phyloP scores from a whole-genome alignment of 305 asterid species.

The Fraxinus dipetala region DNA sequence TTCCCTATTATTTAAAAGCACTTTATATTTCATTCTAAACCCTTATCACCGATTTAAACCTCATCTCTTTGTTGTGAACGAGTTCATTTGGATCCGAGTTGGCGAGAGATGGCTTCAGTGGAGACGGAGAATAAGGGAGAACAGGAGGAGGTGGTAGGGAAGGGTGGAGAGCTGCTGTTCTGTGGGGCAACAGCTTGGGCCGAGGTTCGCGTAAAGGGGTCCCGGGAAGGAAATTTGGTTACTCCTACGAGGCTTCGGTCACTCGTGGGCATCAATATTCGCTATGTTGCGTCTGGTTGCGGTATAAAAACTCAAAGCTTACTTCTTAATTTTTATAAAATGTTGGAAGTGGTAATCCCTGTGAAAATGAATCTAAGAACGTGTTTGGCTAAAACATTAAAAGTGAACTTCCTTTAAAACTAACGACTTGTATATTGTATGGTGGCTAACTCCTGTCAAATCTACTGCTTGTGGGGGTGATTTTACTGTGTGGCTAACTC shows the following conservation, averaged over 20 bases:
- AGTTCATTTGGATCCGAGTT: slow-evolving; percentile 39
- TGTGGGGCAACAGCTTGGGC: slow-evolving; percentile 94
- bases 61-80: not conserved
- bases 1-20: slow-evolving; percentile 26
- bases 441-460: slow-evolving; percentile 20
- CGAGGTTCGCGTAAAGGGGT: slow-evolving; percentile 66
- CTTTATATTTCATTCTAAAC: slow-evolving; percentile 18
- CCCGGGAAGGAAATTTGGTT: slow-evolving; percentile 62
- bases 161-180: slow-evolving; percentile 82
- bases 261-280: slow-evolving; percentile 71
- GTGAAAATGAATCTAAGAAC: not conserved
- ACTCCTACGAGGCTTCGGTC: slow-evolving; percentile 89
- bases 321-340: not conserved
- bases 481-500: slow-evolving; percentile 90
- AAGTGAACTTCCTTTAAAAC: not conserved
- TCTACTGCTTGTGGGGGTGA: slow-evolving; percentile 83
- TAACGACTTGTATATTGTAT: not conserved
- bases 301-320: slow-evolving; percentile 38
- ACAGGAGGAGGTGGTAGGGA: slow-evolving; percentile 36
- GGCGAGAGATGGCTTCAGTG: slow-evolving; percentile 62
- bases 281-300: slow-evolving; percentile 83
- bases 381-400: not conserved
- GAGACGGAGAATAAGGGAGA: slow-evolving; percentile 52
- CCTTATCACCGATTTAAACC: slow-evolving; percentile 37
- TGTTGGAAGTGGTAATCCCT: slow-evolving; percentile 8